Conservation (phyloP, 768 basidiomycete species). For the Termitomyces sp. region DNA sequence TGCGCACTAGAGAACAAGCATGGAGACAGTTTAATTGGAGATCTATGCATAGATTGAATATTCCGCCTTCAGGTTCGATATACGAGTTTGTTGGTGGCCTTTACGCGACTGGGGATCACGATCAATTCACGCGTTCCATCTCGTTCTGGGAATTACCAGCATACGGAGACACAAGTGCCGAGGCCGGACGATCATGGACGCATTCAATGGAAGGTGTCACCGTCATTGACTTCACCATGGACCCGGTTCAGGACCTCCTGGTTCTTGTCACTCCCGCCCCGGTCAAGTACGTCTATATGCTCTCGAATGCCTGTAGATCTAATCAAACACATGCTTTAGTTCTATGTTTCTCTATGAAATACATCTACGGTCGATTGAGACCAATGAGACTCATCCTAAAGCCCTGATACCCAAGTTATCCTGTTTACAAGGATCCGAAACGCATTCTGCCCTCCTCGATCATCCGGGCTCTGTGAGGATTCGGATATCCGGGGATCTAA, state of each 20-base stretch:
- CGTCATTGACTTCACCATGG: constrained; percentile 55
- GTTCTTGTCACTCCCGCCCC: constrained; percentile 43
- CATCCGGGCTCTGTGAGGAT: constrained; percentile 37
- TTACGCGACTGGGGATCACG: constrained; percentile 44
- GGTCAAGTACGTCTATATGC: constrained; percentile 28
- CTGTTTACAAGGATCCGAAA: constrained; percentile 30
- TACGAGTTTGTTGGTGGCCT: constrained; percentile 49
- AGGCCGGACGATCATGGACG: constrained; percentile 32
- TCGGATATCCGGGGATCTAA: constrained; percentile 39
- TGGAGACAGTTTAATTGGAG: constrained; percentile 43
- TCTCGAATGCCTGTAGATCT: background rate
- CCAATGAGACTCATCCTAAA: constrained; percentile 45
- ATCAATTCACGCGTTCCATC: constrained; percentile 36
- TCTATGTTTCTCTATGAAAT: constrained; percentile 41
- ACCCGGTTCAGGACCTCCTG: constrained; percentile 48
- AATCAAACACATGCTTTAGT: constrained; percentile 19
- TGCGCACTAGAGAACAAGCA: constrained; percentile 39
- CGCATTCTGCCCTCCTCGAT: constrained; percentile 23
- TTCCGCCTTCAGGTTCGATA: constrained; percentile 41
- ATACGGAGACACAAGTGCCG: constrained; percentile 18
- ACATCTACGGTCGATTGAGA: constrained; percentile 44
- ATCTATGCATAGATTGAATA: constrained; percentile 27
- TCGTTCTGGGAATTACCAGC: constrained; percentile 45
- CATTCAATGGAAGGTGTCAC: constrained; percentile 36
- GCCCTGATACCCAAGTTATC: constrained; percentile 34